Conservation (phyloP, 2,329 filamentous ascomycete species). For the Pseudogymnoascus sp. region DNA sequence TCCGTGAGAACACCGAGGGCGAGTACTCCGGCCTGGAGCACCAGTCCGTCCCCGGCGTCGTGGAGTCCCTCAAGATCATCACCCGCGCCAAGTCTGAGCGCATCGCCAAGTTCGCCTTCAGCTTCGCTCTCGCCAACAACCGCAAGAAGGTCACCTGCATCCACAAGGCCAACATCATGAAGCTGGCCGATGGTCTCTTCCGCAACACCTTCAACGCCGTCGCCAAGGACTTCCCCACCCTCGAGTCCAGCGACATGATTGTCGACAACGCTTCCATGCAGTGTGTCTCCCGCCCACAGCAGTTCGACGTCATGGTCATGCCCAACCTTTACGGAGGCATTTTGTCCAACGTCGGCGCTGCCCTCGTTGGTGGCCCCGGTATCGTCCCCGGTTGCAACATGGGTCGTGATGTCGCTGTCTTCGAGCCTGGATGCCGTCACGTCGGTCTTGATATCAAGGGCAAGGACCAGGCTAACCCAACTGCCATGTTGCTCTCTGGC, state of each 20-base stretch:
- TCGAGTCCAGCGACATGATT: constrained; percentile 99
- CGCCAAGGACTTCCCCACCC: constrained; percentile 87
- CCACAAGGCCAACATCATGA: constrained; percentile 99
- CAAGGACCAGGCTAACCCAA: constrained; percentile 98
- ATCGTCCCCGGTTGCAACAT: constrained; percentile 99
- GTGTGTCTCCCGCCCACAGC: constrained; percentile 89
- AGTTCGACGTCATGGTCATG: constrained; percentile 99
- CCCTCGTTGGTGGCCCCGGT: constrained; percentile 91
- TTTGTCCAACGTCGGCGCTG: constrained; percentile 96
- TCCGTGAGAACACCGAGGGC: constrained; percentile 99
- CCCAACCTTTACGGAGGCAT: constrained; percentile 99
- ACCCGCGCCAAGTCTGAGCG: constrained; percentile 98
- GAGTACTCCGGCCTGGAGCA: constrained; percentile 99
- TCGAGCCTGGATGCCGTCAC: constrained; percentile 98
- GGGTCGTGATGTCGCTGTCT: constrained; percentile 95
- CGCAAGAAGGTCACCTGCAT: constrained; percentile 99
- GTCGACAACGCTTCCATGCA: constrained; percentile 99
- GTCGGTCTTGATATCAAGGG: constrained; percentile 99
- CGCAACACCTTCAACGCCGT: constrained; percentile 92
- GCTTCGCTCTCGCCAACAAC: constrained; percentile 97
- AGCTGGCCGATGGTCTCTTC: constrained; percentile 97
- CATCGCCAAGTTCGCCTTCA: constrained; percentile 97
- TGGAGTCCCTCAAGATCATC: constrained; percentile 99
- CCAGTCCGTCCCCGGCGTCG: constrained; percentile 91
- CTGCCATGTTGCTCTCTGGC: constrained; percentile 86